phyloP scores from a whole-genome alignment of 306 rosid species.

The Prosopis cineraria region DNA sequence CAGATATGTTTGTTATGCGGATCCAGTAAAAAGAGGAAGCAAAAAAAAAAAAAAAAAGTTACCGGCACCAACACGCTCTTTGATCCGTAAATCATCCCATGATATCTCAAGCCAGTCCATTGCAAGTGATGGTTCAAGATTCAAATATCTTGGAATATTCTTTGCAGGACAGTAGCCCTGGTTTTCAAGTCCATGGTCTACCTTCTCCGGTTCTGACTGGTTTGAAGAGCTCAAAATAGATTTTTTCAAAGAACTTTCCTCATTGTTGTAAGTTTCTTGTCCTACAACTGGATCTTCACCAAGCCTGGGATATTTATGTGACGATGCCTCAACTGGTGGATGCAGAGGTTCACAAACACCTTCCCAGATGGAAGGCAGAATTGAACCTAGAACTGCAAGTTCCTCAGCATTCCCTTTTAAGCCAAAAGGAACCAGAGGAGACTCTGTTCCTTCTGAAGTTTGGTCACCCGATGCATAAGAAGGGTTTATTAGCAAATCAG shows the following conservation, averaged over 20 bases:
- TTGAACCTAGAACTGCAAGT: conserved; percentile 42
- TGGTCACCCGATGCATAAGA: conserved; percentile 48
- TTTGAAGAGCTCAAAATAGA: conserved; percentile 36
- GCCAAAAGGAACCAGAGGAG: conserved; percentile 46
- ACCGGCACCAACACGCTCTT: conserved; percentile 99
- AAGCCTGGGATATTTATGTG: conserved; percentile 39
- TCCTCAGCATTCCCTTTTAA: conserved; percentile 40
- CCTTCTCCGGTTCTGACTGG: conserved; percentile 48
- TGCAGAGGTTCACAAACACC: conserved; percentile 47
- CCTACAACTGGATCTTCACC: conserved; percentile 40
- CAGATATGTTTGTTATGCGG: neutral
- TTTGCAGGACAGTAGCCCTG: conserved; percentile 42
- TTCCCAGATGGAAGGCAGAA: conserved; percentile 44
- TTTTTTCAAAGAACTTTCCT: conserved; percentile 41
- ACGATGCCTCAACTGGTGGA: conserved; percentile 41
- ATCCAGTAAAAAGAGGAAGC: conserved; percentile 15
- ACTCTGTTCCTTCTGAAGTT: conserved; percentile 45
- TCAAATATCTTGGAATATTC: conserved; percentile 65
- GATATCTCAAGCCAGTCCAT: conserved; percentile 99
- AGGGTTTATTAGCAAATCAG: conserved; percentile 35
- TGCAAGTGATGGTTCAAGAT: conserved; percentile 95
- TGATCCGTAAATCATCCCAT: conserved; percentile 88
- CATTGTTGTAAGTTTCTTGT: conserved; percentile 44
- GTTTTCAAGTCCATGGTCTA: conserved; percentile 47
- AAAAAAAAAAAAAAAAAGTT: conserved; percentile 37